A percentile compares a stretch with the other conserved stretches of the same genome.
Conservation (phyloP, 2,329 filamentous ascomycete genomes). For the Colletotrichum tofieldiae region DNA sequence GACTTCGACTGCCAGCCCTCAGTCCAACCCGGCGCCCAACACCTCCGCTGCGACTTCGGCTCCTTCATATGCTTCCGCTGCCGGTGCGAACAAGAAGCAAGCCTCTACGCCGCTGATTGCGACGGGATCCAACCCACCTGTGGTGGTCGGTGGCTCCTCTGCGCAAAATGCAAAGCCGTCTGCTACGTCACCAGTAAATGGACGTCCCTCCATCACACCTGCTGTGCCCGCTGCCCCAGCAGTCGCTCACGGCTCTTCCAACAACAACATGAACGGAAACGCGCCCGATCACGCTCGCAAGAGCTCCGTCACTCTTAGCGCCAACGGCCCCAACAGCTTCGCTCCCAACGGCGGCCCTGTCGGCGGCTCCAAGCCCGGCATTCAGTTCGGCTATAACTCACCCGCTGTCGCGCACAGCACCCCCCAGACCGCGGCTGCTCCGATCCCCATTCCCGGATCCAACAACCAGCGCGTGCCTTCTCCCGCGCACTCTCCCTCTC, state of each 20-base stretch:
- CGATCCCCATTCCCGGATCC: slow-evolving; percentile 74
- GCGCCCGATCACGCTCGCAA: slow-evolving; percentile 84
- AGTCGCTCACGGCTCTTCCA: slow-evolving; percentile 73
- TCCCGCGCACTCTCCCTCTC: slow-evolving; percentile 90
- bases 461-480: slow-evolving; percentile 80
- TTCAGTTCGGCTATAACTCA: slow-evolving; percentile 89
- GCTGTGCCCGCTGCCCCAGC: slow-evolving; percentile 76
- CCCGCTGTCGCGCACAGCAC: slow-evolving; percentile 77
- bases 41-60: slow-evolving; percentile 70
- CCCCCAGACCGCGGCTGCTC: slow-evolving; percentile 70
- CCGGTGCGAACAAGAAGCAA: slow-evolving; percentile 75
- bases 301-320: slow-evolving; percentile 91
- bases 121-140: slow-evolving; percentile 70
- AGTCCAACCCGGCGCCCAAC: slow-evolving; percentile 71
- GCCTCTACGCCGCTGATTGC: slow-evolving; percentile 73
- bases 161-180: slow-evolving; percentile 73
- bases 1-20: slow-evolving; percentile 73
- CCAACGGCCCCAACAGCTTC: slow-evolving; percentile 83
- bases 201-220: slow-evolving; percentile 80
- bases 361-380: slow-evolving; percentile 73
- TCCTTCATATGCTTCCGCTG: slow-evolving; percentile 78
- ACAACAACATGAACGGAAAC: slow-evolving; percentile 77
- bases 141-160: slow-evolving; percentile 70
- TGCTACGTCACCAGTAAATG: slow-evolving; percentile 87
- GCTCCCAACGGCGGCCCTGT: slow-evolving; percentile 80